These are phyloP conservation scores for Rasamsonia emersonii DNA, from an alignment of 2,329 filamentous ascomycete species.

Conservation along the genomic window DNA sequence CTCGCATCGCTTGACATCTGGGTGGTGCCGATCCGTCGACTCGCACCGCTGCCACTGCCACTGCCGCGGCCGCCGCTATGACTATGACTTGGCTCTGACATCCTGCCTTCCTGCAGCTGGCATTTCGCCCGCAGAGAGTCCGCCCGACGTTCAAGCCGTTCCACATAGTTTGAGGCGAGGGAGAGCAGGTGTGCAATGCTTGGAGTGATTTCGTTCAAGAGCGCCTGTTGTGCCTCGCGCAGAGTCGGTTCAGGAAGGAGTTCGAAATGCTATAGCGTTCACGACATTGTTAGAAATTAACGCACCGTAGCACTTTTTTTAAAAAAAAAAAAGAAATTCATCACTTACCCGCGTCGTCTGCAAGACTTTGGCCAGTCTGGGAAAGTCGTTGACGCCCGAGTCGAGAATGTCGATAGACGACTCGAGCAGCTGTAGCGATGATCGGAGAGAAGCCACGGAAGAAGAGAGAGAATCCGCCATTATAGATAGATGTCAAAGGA, in stretches of 20 bases:
- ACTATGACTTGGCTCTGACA: too few relatives aligned
- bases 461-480: slow-evolving; percentile 46
- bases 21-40: too few relatives aligned
- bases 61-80: too few relatives aligned
- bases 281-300: neutral
- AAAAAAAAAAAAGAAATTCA: too few relatives aligned
- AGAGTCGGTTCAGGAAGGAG: slow-evolving; percentile 79
- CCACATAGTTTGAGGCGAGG: slow-evolving; percentile 74
- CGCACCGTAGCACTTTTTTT: neutral
- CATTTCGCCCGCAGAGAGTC: slow-evolving; percentile 73
- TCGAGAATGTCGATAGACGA: slow-evolving; percentile 57
- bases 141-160: slow-evolving; percentile 73
- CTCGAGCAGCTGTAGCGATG: slow-evolving; percentile 53
- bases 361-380: slow-evolving; percentile 53
- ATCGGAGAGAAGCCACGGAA: slow-evolving; percentile 53
- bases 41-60: too few relatives aligned
- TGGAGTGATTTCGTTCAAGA: slow-evolving; percentile 83
- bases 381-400: slow-evolving; percentile 55
- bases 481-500: slow-evolving; percentile 3
- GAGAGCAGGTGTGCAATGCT: slow-evolving; percentile 71
- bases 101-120: slow-evolving; percentile 70
- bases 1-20: slow-evolving; percentile 12
- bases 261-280: slow-evolving; percentile 66
- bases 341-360: slow-evolving; percentile 54
- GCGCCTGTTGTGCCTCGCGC: slow-evolving; percentile 69